A percentile compares a stretch with the other conserved stretches of the same genome.
Evolutionary conservation across 345 rosid genomes (phyloP).

Genomic region (Alliaria petiolata): DNA sequence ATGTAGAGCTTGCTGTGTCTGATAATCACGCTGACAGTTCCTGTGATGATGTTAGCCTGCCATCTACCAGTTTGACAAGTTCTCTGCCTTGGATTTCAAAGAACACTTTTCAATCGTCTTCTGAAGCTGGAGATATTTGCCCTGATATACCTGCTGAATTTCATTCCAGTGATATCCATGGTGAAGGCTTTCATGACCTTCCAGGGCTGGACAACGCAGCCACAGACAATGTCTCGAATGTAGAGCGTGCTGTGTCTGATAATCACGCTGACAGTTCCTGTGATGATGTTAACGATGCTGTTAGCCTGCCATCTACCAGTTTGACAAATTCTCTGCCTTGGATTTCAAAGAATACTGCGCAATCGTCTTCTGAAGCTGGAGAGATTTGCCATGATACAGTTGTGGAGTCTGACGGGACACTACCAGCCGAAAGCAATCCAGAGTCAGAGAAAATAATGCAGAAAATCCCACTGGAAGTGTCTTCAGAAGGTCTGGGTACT

Average conservation of each 20-base stretch:
- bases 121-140: conserved; percentile 11
- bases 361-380: conserved; percentile 14
- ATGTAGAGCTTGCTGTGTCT: conserved; percentile 27
- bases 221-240: conserved; percentile 29
- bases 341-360: conserved; percentile 28
- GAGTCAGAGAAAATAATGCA: conserved; percentile 35
- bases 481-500: conserved; percentile 20
- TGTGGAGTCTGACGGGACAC: conserved; percentile 23
- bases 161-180: conserved; percentile 6
- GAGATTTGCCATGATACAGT: conserved; percentile 27
- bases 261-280: conserved; percentile 20
- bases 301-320: conserved; percentile 33
- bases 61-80: conserved; percentile 40
- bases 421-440: conserved; percentile 26
- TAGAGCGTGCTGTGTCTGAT: conserved; percentile 26
- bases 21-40: conserved; percentile 20
- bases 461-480: conserved; percentile 31
- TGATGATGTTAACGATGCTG: conserved; percentile 26
- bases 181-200: conserved; percentile 29
- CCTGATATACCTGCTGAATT: conserved; percentile 22
- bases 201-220: conserved; percentile 30
- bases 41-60: conserved; percentile 24
- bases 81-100: conserved; percentile 32
- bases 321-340: conserved; percentile 32
- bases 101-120: conserved; percentile 26